Evolutionary conservation across 1,139 yeast genomes (phyloP).

Genomic region (Suhomyces wounanorum): DNA sequence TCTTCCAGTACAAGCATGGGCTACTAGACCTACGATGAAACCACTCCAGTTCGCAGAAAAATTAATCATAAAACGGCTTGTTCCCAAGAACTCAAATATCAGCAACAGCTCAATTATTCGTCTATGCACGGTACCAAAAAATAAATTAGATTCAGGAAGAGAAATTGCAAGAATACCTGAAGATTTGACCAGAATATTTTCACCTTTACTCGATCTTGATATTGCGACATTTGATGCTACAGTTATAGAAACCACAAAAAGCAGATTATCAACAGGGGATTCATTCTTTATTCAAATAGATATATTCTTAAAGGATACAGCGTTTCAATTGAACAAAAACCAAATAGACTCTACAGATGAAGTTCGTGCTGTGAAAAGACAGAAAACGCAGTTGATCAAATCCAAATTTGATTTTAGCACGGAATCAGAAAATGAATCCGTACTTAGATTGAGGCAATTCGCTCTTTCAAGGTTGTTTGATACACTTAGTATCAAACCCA

Average conservation of each 20-base stretch:
- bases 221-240: conserved; percentile 59
- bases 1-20: conserved; percentile 75
- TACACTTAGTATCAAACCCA: conserved; percentile 31
- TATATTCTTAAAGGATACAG: conserved; percentile 54
- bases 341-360: conserved; percentile 12
- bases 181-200: conserved; percentile 65
- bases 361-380: conserved; percentile 11
- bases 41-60: conserved; percentile 54
- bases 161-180: conserved; percentile 83
- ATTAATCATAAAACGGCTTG: conserved; percentile 39
- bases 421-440: conserved; percentile 59
- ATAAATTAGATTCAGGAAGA: conserved; percentile 30
- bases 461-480: conserved; percentile 62
- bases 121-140: conserved; percentile 29
- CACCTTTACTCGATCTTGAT: conserved; percentile 63
- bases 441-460: conserved; percentile 54
- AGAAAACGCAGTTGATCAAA: conserved; percentile 17
- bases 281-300: conserved; percentile 64
- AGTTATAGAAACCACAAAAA: conserved; percentile 58
- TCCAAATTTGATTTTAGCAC: conserved; percentile 28
- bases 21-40: conserved; percentile 69
- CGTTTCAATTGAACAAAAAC: conserved; percentile 36
- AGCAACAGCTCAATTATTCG: conserved; percentile 33
- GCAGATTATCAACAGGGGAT: conserved; percentile 71
- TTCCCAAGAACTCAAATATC: conserved; percentile 28